Conservation (phyloP, 139 green algal genomes). For the Axilococcus clingmanii region DNA sequence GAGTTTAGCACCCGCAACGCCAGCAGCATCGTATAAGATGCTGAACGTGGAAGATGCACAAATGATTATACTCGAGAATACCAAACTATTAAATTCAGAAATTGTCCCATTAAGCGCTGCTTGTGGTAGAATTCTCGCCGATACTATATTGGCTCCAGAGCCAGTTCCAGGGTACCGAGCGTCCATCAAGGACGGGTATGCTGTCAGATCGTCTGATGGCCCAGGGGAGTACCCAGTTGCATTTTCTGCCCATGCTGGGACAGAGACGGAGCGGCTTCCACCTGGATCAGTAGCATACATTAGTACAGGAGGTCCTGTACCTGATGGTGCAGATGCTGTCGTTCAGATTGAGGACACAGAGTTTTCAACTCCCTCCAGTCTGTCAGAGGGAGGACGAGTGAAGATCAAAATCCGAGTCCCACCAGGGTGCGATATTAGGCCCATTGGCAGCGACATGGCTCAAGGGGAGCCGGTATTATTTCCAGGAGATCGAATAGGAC, state of each 20-base stretch:
- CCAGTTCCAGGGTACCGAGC: constrained; percentile 79
- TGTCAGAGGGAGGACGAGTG: constrained; percentile 31
- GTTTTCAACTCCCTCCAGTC: too few relatives aligned
- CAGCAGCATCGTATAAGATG: constrained; percentile 57
- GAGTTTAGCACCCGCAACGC: too few relatives aligned
- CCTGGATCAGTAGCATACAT: constrained; percentile 82
- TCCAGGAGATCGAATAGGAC: constrained; percentile 53
- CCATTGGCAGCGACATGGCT: constrained; percentile 71
- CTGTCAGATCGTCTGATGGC: constrained; percentile 69
- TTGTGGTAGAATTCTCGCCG: constrained; percentile 52
- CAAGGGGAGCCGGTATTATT: constrained; percentile 53
- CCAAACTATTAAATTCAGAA: constrained; percentile 30
- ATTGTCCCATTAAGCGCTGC: constrained; percentile 36
- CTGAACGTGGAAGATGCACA: constrained; percentile 69
- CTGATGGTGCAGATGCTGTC: constrained; percentile 36
- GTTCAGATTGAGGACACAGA: constrained; percentile 72
- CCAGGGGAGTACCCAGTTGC: constrained; percentile 66
- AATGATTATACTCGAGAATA: constrained; percentile 49
- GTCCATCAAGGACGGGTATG: constrained; percentile 97
- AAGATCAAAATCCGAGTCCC: constrained; percentile 43
- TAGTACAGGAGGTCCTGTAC: constrained; percentile 58
- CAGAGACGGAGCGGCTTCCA: neutral
- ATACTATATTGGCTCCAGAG: constrained; percentile 61
- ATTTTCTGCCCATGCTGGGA: constrained; percentile 62
- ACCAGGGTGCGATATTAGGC: constrained; percentile 51